Percentiles rank a stretch among this genome's conserved stretches.
These are phyloP conservation scores for Penicillium roqueforti DNA, from an alignment of 495 filamentous ascomycete genomes.

Conservation along the genomic window DNA sequence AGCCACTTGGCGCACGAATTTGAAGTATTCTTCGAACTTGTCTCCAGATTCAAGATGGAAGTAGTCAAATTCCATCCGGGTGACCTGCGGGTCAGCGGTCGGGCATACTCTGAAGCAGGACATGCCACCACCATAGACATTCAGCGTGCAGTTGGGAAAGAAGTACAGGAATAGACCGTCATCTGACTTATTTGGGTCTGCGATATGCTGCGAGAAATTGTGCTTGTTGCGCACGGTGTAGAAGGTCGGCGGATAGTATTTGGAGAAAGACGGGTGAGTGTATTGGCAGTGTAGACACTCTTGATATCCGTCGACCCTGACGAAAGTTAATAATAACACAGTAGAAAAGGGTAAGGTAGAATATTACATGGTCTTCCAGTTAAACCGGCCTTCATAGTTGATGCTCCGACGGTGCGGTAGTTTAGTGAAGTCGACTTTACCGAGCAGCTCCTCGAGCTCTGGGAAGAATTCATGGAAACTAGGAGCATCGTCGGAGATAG, in stretches of 20 bases:
- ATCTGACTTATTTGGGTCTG: constrained; percentile 52
- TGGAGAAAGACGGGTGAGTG: constrained; percentile 57
- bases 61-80: constrained; percentile 62
- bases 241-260: constrained; percentile 56
- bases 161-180: constrained; percentile 58
- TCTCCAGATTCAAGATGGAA: constrained; percentile 51
- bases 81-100: constrained; percentile 47
- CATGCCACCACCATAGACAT: constrained; percentile 60
- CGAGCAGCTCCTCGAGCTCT: constrained; percentile 47
- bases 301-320: constrained; percentile 58
- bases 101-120: constrained; percentile 57
- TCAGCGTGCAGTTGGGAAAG: constrained; percentile 58
- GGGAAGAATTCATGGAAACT: constrained; percentile 55
- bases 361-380: constrained; percentile 60
- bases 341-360: background rate
- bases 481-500: constrained; percentile 47
- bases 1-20: constrained; percentile 57
- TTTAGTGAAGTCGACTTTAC: constrained; percentile 53
- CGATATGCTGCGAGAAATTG: constrained; percentile 57
- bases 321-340: background rate
- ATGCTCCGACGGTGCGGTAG: constrained; percentile 54
- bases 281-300: constrained; percentile 63
- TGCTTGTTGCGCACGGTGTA: constrained; percentile 53
- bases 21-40: constrained; percentile 57
- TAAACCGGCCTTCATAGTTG: constrained; percentile 55